Evolutionary conservation across 2,329 filamentous ascomycete genomes (phyloP), one percentile per base, ranked within the genome.

Genomic region (Trichoderma breve): DNA sequence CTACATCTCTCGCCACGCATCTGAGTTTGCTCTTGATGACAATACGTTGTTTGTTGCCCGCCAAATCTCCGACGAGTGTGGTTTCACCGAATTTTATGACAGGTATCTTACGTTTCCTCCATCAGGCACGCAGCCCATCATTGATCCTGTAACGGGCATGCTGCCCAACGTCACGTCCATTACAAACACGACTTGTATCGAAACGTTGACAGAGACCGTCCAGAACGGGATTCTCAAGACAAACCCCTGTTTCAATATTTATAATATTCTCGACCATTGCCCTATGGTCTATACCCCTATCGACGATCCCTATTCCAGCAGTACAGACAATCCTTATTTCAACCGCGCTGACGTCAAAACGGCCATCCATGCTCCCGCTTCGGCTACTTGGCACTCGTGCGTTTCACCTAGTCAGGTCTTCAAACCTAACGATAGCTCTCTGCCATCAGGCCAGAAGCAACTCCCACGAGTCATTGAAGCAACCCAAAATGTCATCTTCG

Each of bases 211-310:
- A 15, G 5, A 36, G 12, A 36, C 5, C 12, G 34, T 36, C 34
- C 12, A 7, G 15, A 39, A 39, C 5, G 36, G 89, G 34, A 86
- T 86, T 8, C 73, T 84, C 5, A 77, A 83, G 1, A 80, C 88
- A 39, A 96, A 96, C 81, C 93, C 93, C 0, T 96, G 93, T 83
- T 97, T 92, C 81, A 89, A 94, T 79, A 83, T 93, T 12, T 96
- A 95, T 81, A 88, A 92, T 65, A 87, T 95, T 15, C 88, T 88
- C 3, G 90, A 89, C 4, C 92, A 90, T 14, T 96, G 93, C 78
- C 93, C 93, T 0, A 75, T 90, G 3, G 83, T 88, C 2, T 93
- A 89, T 86, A 90, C 94, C 72, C 88, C 92, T 0, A 84, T 95
- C 18, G 91, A 91, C 80, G 90, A 21, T 91, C 90, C 90, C n/a